Base-by-base conservation (phyloP, 1,284 basidiomycete species). In the Trametes sp. region DNA sequence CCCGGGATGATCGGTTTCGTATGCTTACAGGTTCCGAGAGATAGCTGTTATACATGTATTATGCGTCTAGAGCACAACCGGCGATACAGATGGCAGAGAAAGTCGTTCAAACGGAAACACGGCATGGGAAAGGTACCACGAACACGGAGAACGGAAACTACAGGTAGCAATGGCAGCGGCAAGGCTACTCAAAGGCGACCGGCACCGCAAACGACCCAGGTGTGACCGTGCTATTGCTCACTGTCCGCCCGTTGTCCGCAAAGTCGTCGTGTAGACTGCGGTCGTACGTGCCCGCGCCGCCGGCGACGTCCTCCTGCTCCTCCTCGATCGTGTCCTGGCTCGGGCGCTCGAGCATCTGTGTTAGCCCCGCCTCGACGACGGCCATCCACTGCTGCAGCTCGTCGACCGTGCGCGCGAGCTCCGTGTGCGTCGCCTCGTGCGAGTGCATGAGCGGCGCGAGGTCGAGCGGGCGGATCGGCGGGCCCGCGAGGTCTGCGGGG, bases 361-460 rank as follows among this genome's bases (percentile, higher is more conserved):
- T 83, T 36, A 96, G 77, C 1, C 92, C 93, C 10, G 75, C 76
- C 74, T 94, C 92, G 1, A 98, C 85, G 0, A 89, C 82, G 4
- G 87, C 84, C 57, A 98, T 78, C 94, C 94, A 98, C 66, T 85
- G 82, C 2, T 87, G 83, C 46, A 98, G 83, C 69, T 94, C 90
- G 61, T 92, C 90, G 9, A 98, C 87, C 1, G 90, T 93, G 51
- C 81, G 79, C 38, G 88, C 88, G 42, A 98, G 82, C 71, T 92
- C 89, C 0, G 80, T 77, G 67, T 93, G 90, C 0, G 92, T 89
- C 36, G 82, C 82, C 33, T 91, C 89, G 38, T 81, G 81, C 13
- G 82, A 82, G 19, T 80, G 78, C 58, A 87, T 82, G 42, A 95
- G 76, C n/a, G 80, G 74, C 8, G 76, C 75, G 63, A 94, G 88